Evolutionary conservation across 2,329 filamentous ascomycete species (phyloP), one percentile per base, ranked within the genome.

Genomic region (Pyrenochaeta sp.): DNA sequence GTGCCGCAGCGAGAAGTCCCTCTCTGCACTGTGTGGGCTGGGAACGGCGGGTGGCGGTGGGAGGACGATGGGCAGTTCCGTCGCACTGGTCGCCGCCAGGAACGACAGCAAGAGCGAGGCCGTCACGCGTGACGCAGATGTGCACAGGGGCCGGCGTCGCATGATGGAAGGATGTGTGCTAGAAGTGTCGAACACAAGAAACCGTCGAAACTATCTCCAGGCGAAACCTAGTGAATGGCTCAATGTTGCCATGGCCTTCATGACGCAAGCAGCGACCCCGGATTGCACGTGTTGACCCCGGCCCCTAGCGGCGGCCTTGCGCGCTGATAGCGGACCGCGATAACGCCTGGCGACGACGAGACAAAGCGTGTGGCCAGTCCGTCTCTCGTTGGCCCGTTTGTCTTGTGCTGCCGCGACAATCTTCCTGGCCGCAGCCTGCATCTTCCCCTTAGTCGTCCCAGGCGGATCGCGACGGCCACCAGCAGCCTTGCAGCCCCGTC

Each of bases 71-170:
- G 63, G 63, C 24, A 65, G 43, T 43, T 67, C 60, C 4, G 71
- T 44, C 72, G 64, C 63, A 32, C 44, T 74, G 14, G 81, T 77
- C 60, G 85, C 72, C 55, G 85, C 83, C 39, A 90, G 80, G 72
- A 89, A 84, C 17, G 85, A 86, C 51, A 90, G 72, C 46, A 90
- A 73, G 34, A 87, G 69, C 29, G 78, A 76, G 40, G 84, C 81
- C 10, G 86, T 86, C 56, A 87, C 81, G 73, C 81, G 81, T 71
- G 79, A 79, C 41, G 81, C 75, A 61, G 86, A 88, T 56, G 68
- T 73, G 73, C 65, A 70, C 29, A 48, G 35, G 10, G 40, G 54
- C 47, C 54, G 55, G 44, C 59, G 57, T 26, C 58, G 60, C 68
- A 71, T 71, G 27, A 26, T 60, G 37, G 30, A 19, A 5, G 29